phyloP scores from a whole-genome alignment of 1,284 basidiomycete species.

The Anthracocystis walkeri region DNA sequence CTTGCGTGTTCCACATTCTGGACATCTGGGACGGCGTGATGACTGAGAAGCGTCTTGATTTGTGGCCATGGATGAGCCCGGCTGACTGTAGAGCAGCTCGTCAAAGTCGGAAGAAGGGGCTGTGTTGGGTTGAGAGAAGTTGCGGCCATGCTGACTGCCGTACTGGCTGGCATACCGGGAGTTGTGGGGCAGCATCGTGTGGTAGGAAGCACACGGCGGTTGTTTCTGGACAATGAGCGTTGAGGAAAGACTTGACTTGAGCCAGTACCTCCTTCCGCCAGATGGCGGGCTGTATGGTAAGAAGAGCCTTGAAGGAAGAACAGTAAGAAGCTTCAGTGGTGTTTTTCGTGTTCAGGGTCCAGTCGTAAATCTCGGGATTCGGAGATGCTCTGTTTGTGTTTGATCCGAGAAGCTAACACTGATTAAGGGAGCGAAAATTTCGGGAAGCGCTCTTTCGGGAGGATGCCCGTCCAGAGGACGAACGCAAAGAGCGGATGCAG shows the following conservation, averaged over 20 bases:
- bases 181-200: slow-evolving; percentile 18
- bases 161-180: slow-evolving; percentile 13
- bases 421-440: too few species aligned
- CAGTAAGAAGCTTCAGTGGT: not conserved
- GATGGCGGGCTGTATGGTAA: not conserved
- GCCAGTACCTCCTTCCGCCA: not conserved
- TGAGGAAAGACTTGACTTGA: not conserved
- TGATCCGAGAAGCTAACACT: too few species aligned
- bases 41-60: slow-evolving; percentile 22
- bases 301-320: not conserved
- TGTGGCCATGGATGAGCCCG: slow-evolving; percentile 13
- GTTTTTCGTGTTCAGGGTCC: slow-evolving; percentile 12
- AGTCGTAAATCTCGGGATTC: slow-evolving; percentile 4
- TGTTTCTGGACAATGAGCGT: too few species aligned
- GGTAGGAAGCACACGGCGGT: not conserved
- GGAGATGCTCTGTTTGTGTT: too few species aligned
- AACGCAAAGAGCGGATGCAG: too few species aligned
- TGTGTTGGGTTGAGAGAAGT: slow-evolving; percentile 36
- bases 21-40: slow-evolving; percentile 37
- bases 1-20: slow-evolving; percentile 48
- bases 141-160: slow-evolving; percentile 15
- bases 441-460: too few species aligned
- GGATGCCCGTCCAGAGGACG: too few species aligned
- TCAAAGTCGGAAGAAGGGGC: slow-evolving; percentile 42
- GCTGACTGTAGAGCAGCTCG: slow-evolving; percentile 29